Evolutionary conservation across 169 alveolate species (phyloP).

Genomic region (Cryptosporidium parvum): DNA sequence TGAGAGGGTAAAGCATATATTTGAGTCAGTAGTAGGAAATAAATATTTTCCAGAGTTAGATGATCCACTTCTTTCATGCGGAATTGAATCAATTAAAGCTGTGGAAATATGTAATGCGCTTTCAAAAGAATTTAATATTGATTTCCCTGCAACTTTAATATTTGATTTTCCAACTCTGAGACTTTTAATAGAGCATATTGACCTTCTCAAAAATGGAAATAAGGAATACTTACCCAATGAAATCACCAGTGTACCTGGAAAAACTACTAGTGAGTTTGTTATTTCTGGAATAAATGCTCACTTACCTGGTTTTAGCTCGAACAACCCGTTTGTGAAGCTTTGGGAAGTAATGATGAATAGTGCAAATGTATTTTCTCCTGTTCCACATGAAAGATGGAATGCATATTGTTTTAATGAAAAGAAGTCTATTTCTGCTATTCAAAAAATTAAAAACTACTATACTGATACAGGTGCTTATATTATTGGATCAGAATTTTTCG

Average conservation of each 20-base stretch:
- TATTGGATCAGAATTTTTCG: constrained; percentile 56
- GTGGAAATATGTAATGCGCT: constrained; percentile 86
- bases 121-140: constrained; percentile 77
- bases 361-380: constrained; percentile 11
- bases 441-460: constrained; percentile 40
- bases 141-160: constrained; percentile 78
- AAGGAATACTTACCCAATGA: neutral
- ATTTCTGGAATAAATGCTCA: constrained; percentile 57
- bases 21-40: constrained; percentile 45
- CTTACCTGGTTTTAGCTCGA: constrained; percentile 35
- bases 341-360: constrained; percentile 23
- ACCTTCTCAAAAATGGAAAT: constrained; percentile 27
- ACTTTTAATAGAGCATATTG: constrained; percentile 77
- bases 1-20: constrained; percentile 25
- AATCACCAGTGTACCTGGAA: neutral
- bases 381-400: constrained; percentile 74
- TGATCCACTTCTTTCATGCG: constrained; percentile 82
- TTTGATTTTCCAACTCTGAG: constrained; percentile 80
- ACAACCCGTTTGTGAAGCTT: constrained; percentile 35
- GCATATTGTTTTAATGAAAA: constrained; percentile 39
- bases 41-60: constrained; percentile 61
- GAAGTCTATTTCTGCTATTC: constrained; percentile 9
- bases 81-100: constrained; percentile 86
- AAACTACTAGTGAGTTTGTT: neutral
- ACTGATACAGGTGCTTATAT: constrained; percentile 60